Evolutionary conservation across 129 eudicot species (phyloP), one percentile per base, ranked within the genome.

Genomic region (Pseudognaphalium luteoalbum): DNA sequence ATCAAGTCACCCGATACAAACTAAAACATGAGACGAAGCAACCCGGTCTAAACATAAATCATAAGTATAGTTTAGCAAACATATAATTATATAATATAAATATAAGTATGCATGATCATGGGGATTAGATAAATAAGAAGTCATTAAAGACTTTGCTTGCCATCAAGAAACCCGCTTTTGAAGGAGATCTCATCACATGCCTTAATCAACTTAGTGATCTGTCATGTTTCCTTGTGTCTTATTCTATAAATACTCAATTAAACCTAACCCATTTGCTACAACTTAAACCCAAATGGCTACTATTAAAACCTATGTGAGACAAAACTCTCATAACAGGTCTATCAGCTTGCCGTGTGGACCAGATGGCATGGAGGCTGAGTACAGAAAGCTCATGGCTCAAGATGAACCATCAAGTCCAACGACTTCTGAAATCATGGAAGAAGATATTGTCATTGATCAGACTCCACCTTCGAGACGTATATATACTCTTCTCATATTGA

Each of bases 101-200:
- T 14, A 76, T 67, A 76, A 37, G 37, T 52, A 70, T 60, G 76
- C 41, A 70, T 32, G 78, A 72, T 72, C 72, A 63, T 72, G 74
- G 69, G 69, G 83, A 80, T 80, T 73, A 80, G 79, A 73, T n/a
- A 73, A 80, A 73, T 66, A 52, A 16, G 74, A 80, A 73, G 70
- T 80, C 75, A 80, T 80, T 80, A 80, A 80, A 57, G 79, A 72
- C 79, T 73, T 80, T 73, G 79, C 79, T 80, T 79, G 83, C 79
- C 70, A 80, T 74, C 71, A 68, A 80, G 80, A 80, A 80, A 74
- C 76, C 75, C 84, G 47, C 67, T 80, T 33, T 44, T 57, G 4
- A 80, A 80, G 84, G 84, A 80, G 84, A 80, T 80, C 80, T 80
- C 80, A 74, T 74, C 84, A 80, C 80, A 74, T 80, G 84, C 80